Evolutionary conservation across 2,329 filamentous ascomycete genomes (phyloP).

Genomic region (Curvularia spicifera): DNA sequence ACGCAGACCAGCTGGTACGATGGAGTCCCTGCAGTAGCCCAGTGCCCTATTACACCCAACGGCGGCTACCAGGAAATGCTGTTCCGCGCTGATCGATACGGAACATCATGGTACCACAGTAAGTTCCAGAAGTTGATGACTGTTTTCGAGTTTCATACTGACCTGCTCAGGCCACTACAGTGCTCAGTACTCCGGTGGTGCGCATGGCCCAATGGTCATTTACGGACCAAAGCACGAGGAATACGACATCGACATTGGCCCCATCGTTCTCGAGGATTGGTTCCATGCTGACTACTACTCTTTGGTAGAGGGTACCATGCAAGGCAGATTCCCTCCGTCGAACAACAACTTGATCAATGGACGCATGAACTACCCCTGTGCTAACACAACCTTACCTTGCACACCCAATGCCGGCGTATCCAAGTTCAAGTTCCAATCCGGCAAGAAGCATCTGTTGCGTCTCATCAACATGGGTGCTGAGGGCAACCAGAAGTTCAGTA

Average conservation of each 20-base stretch:
- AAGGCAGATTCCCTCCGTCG: conserved; percentile 27
- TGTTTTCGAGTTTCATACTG: not conserved
- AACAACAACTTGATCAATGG: conserved; percentile 34
- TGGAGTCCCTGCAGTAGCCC: conserved; percentile 44
- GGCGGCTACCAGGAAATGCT: conserved; percentile 27
- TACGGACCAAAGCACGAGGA: conserved; percentile 45
- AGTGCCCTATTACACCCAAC: conserved; percentile 47
- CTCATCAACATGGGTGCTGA: conserved; percentile 52
- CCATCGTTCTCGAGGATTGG: conserved; percentile 51
- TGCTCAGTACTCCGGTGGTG: conserved; percentile 49
- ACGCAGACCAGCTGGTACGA: conserved; percentile 46
- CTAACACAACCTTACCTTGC: conserved; percentile 35
- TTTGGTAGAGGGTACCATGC: conserved; percentile 40
- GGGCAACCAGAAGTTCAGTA: conserved; percentile 49
- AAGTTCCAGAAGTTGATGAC: not conserved
- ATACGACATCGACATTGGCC: conserved; percentile 53
- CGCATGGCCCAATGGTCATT: conserved; percentile 48
- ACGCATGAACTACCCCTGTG: conserved; percentile 37
- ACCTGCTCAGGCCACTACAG: conserved; percentile 41
- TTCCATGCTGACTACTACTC: conserved; percentile 44
- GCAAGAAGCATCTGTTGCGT: conserved; percentile 52
- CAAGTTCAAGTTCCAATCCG: conserved; percentile 51
- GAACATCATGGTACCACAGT: conserved; percentile 39
- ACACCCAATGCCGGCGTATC: conserved; percentile 31
- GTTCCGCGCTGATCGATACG: conserved; percentile 40